Base-by-base conservation (phyloP, 192 early-diverging fungal species). In the Linderina pennispora region DNA sequence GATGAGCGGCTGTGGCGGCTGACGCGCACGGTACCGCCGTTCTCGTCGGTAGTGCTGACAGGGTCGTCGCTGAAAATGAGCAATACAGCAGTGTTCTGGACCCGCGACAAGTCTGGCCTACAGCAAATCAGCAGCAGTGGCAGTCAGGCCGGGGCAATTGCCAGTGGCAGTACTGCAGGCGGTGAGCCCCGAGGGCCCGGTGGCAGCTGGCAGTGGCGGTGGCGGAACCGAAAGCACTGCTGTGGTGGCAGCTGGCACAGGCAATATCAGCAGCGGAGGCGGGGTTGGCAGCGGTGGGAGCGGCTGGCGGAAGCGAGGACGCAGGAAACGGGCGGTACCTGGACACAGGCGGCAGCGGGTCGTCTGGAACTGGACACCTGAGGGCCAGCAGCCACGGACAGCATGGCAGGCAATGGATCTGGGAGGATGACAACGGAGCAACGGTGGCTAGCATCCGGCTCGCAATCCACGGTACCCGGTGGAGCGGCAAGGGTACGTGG, bases 1-100 rank as follows among this genome's bases (percentile, higher is more conserved):
- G 68, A 72, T 31, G 62, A 72, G 21, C 52, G 62, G 17, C 45
- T 72, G 31, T 72, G 68, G 68, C 45, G 61, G 1, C 57, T 60
- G 33, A 45, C 68, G 6, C 58, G 61, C 25, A 50, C 56, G 2
- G 36, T 72, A 24, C 68, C 68, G 14, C 40, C 53, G 16, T 61
- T 65, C 36, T 72, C 68, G 21, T 72, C 62, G 0, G 56, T 53
- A 8, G 68, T 72, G 22, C 49, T 72, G 22, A 60, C 62, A 2
- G 68, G 68, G 2, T 45, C 53, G 16, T 11, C 57, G 14, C 61
- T 65, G 26, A 72, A 31, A 15, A 36, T 54, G 22, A 62, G 53
- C 32, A 72, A 72, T 35, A 72, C 68, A 1, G 53, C 53, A 11
- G 18, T 60, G 6, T 16, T 40, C 0, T 10, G 28, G 20, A 28